These are phyloP conservation scores for Juglanconis sp. DNA, from an alignment of 2,329 filamentous ascomycete genomes.

Conservation along the genomic window DNA sequence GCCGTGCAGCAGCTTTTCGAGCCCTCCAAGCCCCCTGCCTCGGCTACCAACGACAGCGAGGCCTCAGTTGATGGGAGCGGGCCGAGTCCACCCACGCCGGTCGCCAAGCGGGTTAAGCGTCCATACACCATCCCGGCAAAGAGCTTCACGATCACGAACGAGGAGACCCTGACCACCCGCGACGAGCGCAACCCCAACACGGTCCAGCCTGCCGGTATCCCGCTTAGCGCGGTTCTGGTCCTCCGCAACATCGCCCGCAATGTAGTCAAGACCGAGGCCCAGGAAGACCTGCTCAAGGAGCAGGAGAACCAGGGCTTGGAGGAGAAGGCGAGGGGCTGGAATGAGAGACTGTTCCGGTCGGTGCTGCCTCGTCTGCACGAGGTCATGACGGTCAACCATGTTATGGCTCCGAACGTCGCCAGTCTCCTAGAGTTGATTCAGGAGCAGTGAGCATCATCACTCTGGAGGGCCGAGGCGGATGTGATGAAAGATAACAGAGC, in stretches of 20 bases:
- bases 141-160: constrained; percentile 51
- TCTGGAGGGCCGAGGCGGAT: too few relatives aligned
- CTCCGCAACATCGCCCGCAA: constrained; percentile 75
- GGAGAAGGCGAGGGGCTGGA: constrained; percentile 51
- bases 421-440: constrained; percentile 32
- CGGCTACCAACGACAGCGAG: constrained; percentile 1
- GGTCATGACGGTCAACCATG: constrained; percentile 66
- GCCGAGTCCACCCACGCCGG: constrained; percentile 15
- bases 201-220: constrained; percentile 69
- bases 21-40: background rate
- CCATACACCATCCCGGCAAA: constrained; percentile 53
- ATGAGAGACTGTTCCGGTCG: constrained; percentile 65
- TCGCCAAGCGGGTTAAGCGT: constrained; percentile 33
- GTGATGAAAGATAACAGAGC: background rate
- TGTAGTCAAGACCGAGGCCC: constrained; percentile 57
- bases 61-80: constrained; percentile 23
- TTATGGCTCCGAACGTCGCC: constrained; percentile 41
- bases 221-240: constrained; percentile 74
- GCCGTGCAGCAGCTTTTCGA: constrained; percentile 30
- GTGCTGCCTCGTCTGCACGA: constrained; percentile 64
- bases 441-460: constrained; percentile 8
- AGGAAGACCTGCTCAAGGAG: constrained; percentile 50
- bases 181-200: constrained; percentile 58
- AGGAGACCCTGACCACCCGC: constrained; percentile 54
- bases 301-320: constrained; percentile 45